Conservation (phyloP, 805 yeast genomes). For the Teunomyces pallodes region DNA sequence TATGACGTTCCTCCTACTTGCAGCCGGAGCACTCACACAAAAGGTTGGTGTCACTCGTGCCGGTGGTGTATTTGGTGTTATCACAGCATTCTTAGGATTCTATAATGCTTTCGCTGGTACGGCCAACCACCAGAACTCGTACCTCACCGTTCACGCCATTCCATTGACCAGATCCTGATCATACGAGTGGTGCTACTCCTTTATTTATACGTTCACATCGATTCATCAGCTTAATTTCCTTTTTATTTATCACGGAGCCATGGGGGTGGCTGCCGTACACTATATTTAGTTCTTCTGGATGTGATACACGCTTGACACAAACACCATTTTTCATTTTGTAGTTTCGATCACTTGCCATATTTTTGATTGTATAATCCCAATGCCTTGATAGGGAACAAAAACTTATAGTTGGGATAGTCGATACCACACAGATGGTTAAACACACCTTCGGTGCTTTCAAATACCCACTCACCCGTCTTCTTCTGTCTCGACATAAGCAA, state of each 20-base stretch:
- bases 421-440: conserved; percentile 90
- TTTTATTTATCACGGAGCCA: conserved; percentile 2
- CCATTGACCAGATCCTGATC: conserved; percentile 15
- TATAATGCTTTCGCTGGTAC: conserved; percentile 43
- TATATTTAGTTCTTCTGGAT: conserved; percentile 1
- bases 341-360: conserved; percentile 20
- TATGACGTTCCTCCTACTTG: conserved; percentile 34
- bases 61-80: conserved; percentile 43
- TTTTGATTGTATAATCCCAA: conserved; percentile 61
- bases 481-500: conserved; percentile 66
- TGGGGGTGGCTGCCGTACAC: conserved; percentile 2
- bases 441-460: conserved; percentile 89
- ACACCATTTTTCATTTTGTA: background rate
- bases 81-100: conserved; percentile 38
- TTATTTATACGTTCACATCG: background rate
- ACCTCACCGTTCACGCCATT: conserved; percentile 29
- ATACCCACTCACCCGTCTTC: conserved; percentile 78
- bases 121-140: conserved; percentile 34
- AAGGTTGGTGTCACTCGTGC: conserved; percentile 29
- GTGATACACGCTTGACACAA: conserved; percentile 1
- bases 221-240: background rate
- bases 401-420: conserved; percentile 92
- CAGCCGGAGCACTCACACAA: conserved; percentile 32
- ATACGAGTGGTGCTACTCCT: no score
- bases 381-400: conserved; percentile 88